These are phyloP conservation scores for Penicillium janthinellum DNA, from an alignment of 2,329 filamentous ascomycete genomes.

Conservation along the genomic window DNA sequence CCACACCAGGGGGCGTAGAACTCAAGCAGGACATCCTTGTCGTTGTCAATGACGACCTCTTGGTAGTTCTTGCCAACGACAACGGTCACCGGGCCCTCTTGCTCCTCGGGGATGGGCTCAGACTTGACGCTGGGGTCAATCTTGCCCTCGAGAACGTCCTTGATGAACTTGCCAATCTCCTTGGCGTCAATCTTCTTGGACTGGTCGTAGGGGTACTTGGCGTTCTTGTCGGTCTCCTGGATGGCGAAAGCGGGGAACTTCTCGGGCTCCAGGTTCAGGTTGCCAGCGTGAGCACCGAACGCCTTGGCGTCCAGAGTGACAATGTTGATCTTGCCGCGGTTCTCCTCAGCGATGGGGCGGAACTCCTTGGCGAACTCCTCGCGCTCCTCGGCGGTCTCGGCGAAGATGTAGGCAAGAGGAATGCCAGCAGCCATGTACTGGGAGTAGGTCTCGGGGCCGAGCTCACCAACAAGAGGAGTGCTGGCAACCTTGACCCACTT, in stretches of 20 bases:
- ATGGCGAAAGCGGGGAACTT: conserved; percentile 98
- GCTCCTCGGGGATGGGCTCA: conserved; percentile 89
- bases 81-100: conserved; percentile 84
- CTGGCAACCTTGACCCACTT: conserved; percentile 81
- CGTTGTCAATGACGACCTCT: conserved; percentile 84
- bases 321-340: conserved; percentile 95
- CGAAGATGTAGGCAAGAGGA: conserved; percentile 96
- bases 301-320: conserved; percentile 94
- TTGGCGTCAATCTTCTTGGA: conserved; percentile 74
- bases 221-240: conserved; percentile 91
- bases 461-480: conserved; percentile 89
- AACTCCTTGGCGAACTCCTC: conserved; percentile 73
- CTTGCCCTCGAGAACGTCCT: conserved; percentile 83
- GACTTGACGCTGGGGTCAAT: conserved; percentile 97
- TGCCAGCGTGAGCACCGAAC: conserved; percentile 91
- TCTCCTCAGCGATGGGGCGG: conserved; percentile 84
- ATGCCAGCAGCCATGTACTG: conserved; percentile 91
- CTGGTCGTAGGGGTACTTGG: conserved; percentile 94
- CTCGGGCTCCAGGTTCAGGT: conserved; percentile 95
- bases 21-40: conserved; percentile 96
- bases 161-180: conserved; percentile 77
- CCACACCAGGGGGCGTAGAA: conserved; percentile 91
- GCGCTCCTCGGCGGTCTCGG: conserved; percentile 88
- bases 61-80: conserved; percentile 95
- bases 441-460: conserved; percentile 94